Evolutionary conservation across 495 filamentous ascomycete genomes (phyloP).

Genomic region (Mycothermus thermophilus): DNA sequence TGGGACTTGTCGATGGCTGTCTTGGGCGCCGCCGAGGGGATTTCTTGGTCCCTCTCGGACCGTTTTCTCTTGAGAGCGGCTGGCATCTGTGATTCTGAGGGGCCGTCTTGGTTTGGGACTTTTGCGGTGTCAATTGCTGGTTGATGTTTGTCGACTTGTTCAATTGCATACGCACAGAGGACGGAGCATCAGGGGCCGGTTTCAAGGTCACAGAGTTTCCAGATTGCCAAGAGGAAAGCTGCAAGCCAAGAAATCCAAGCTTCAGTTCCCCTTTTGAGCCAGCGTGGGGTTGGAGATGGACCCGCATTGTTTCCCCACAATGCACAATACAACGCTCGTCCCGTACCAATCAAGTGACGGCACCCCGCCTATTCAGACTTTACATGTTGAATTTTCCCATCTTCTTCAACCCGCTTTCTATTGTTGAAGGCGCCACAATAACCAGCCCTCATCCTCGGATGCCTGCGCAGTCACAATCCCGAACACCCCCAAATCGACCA

Average conservation of each 20-base stretch:
- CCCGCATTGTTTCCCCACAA: too few relatives aligned
- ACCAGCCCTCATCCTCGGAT: neutral
- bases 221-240: neutral
- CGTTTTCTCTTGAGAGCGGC: conserved; percentile 30
- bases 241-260: too few relatives aligned
- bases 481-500: neutral
- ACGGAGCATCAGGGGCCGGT: too few relatives aligned
- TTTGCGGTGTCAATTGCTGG: too few relatives aligned
- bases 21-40: neutral
- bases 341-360: too few relatives aligned
- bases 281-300: too few relatives aligned
- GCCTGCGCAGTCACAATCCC: neutral
- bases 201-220: neutral
- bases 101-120: neutral
- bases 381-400: too few relatives aligned
- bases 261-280: too few relatives aligned
- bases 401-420: neutral
- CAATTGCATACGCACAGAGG: too few relatives aligned
- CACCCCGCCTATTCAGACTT: too few relatives aligned
- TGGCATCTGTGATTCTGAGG: conserved; percentile 14
- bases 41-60: conserved; percentile 10
- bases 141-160: too few relatives aligned
- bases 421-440: neutral
- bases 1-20: neutral
- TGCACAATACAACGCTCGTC: too few relatives aligned